Conservation (phyloP, 257 asterid species). For the Galeopsis tetrahit region DNA sequence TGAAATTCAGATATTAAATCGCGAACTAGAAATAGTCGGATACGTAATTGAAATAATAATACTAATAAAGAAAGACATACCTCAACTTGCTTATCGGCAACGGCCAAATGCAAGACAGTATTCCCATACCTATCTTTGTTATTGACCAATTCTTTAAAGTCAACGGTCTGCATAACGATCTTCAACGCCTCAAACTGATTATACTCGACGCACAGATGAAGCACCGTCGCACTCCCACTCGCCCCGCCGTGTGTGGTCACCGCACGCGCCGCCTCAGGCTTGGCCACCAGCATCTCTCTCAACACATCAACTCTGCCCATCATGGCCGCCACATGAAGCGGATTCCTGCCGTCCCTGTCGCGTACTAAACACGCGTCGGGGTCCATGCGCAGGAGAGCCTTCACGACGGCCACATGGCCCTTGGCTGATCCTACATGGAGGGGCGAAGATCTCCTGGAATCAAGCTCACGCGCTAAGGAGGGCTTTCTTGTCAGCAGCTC, state of each 20-base stretch:
- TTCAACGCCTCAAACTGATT: constrained; percentile 42
- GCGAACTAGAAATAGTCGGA: too few species aligned
- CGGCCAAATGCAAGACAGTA: constrained; percentile 44
- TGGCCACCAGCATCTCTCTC: constrained; percentile 31
- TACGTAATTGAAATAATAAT: too few species aligned
- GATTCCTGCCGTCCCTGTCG: constrained; percentile 49
- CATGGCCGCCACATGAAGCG: constrained; percentile 52
- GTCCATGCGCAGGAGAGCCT: constrained; percentile 23
- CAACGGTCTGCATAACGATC: constrained; percentile 6
- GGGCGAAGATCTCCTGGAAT: constrained; percentile 36
- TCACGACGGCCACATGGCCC: constrained; percentile 40
- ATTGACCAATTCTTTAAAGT: constrained; percentile 32
- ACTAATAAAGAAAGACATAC: too few species aligned
- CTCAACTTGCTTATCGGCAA: constrained; percentile 39
- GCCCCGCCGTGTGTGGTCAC: neutral
- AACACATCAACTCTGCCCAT: constrained; percentile 48
- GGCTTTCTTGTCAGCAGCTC: constrained; percentile 37
- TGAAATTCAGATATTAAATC: too few species aligned
- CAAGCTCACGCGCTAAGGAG: constrained; percentile 37
- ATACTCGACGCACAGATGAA: constrained; percentile 55
- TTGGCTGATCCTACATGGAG: constrained; percentile 46
- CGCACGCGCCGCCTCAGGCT: constrained; percentile 37
- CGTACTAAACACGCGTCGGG: constrained; percentile 35
- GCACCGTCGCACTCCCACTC: constrained; percentile 24
- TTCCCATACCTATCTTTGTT: constrained; percentile 42